These are phyloP conservation scores for Dalbergia oliveri DNA, from an alignment of 306 rosid genomes.

Conservation along the genomic window DNA sequence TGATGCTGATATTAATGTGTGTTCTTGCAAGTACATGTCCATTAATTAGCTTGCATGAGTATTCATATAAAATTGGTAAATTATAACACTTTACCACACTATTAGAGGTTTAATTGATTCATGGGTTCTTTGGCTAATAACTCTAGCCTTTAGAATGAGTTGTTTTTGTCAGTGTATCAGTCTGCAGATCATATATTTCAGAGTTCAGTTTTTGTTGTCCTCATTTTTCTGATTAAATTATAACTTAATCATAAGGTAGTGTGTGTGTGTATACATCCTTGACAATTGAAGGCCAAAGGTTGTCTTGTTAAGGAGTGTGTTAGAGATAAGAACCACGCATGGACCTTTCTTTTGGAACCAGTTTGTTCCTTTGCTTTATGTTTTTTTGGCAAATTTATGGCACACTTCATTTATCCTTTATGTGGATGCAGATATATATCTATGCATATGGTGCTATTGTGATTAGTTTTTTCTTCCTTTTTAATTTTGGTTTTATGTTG, in stretches of 20 bases:
- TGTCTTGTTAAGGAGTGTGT: neutral
- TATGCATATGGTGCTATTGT: neutral
- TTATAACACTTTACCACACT: neutral
- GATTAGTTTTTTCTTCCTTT: neutral
- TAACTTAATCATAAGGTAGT: conserved; percentile 6
- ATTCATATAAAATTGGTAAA: conserved; percentile 10
- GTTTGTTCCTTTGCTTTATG: neutral
- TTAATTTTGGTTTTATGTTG: neutral
- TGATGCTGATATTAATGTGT: conserved; percentile 24
- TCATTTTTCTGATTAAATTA: conserved; percentile 20
- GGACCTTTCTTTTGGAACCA: neutral
- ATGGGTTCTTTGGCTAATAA: conserved; percentile 5
- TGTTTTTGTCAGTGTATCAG: neutral
- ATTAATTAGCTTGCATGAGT: conserved; percentile 2
- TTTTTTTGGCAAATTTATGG: neutral
- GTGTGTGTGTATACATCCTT: neutral
- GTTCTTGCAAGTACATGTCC: neutral
- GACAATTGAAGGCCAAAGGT: neutral
- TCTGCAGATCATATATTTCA: conserved; percentile 13
- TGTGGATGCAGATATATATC: too few relatives aligned
- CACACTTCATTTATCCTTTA: too few relatives aligned
- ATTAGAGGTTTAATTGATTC: conserved; percentile 14
- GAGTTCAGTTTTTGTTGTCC: neutral
- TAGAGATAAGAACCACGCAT: neutral
- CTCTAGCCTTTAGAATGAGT: conserved; percentile 8